These are phyloP conservation scores for Cronartium ribicola DNA, from an alignment of 1,284 basidiomycete genomes.

Conservation along the genomic window DNA sequence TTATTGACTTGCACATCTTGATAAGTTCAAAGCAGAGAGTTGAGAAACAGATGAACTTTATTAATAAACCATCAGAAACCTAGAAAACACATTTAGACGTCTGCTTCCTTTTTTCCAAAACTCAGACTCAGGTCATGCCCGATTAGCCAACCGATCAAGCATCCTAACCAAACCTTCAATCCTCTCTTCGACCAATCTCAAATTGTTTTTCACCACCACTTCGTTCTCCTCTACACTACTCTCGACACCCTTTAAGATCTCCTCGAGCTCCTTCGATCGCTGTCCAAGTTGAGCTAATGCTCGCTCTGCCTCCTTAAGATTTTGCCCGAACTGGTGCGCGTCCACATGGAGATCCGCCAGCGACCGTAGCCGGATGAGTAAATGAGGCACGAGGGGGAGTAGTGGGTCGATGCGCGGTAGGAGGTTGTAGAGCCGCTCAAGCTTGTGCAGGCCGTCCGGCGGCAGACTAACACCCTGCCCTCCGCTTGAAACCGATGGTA, in stretches of 20 bases:
- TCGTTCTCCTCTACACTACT: conserved; percentile 63
- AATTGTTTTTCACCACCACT: conserved; percentile 61
- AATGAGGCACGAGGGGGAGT: conserved; percentile 81
- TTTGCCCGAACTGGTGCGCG: conserved; percentile 64
- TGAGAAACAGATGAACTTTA: too few relatives aligned
- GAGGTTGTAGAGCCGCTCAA: conserved; percentile 61
- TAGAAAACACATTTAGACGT: too few relatives aligned
- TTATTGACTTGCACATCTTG: too few relatives aligned
- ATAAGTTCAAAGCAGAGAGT: too few relatives aligned
- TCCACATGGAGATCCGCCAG: conserved; percentile 75
- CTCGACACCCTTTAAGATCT: conserved; percentile 60
- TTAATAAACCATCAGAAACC: too few relatives aligned
- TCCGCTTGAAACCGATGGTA: conserved; percentile 45
- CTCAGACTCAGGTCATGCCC: too few relatives aligned
- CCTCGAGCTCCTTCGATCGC: conserved; percentile 64
- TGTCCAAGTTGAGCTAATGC: conserved; percentile 64
- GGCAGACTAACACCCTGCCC: conserved; percentile 54
- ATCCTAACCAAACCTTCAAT: conserved; percentile 53
- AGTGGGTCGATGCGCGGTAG: conserved; percentile 77
- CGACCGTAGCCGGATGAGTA: conserved; percentile 80
- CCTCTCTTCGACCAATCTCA: conserved; percentile 65
- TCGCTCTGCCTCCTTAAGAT: conserved; percentile 65
- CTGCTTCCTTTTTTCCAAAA: too few relatives aligned
- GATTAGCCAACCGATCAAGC: not conserved
- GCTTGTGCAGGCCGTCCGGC: conserved; percentile 58